These are phyloP conservation scores for Ulvella scutata DNA, from an alignment of 139 green algal species.

Conservation along the genomic window DNA sequence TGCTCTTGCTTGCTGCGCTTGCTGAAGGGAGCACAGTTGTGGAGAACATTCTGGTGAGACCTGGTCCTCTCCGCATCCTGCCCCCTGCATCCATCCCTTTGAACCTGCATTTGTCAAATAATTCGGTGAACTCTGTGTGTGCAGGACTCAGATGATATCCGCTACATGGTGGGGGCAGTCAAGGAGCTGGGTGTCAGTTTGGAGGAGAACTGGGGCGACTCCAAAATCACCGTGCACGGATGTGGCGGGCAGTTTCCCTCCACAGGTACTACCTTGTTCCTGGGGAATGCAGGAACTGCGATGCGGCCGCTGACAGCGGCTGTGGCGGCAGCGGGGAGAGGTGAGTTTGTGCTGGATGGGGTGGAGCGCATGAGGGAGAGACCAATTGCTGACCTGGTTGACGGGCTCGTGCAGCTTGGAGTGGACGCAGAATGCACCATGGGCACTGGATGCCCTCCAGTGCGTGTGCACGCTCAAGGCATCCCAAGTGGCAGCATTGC, in stretches of 20 bases:
- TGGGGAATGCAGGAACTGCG: slow-evolving; percentile 95
- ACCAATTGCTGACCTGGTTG: slow-evolving; percentile 81
- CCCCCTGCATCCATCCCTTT: not conserved
- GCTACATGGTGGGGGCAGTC: slow-evolving; percentile 84
- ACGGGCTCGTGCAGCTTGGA: slow-evolving; percentile 84
- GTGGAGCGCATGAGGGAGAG: slow-evolving; percentile 86
- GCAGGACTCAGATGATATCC: slow-evolving; percentile 89
- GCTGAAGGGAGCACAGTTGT: slow-evolving; percentile 70
- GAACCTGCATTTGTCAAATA: not conserved
- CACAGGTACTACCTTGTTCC: slow-evolving; percentile 65
- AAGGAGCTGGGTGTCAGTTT: slow-evolving; percentile 73
- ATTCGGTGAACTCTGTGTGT: not conserved
- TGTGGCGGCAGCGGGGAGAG: slow-evolving; percentile 81
- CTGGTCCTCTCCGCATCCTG: not conserved
- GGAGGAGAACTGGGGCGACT: slow-evolving; percentile 57
- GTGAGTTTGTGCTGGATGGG: slow-evolving; percentile 78
- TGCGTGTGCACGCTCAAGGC: slow-evolving; percentile 63
- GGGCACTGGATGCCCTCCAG: slow-evolving; percentile 91
- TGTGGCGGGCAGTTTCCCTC: not conserved
- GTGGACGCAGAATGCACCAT: slow-evolving; percentile 80
- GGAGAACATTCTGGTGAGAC: slow-evolving; percentile 83
- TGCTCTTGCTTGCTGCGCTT: slow-evolving; percentile 88
- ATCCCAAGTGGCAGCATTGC: slow-evolving; percentile 64
- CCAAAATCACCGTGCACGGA: slow-evolving; percentile 42
- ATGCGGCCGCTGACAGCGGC: slow-evolving; percentile 95